A percentile compares a stretch with the other conserved stretches of the same genome.
These are phyloP conservation scores for Tylopilus rubrobrunneus DNA, from an alignment of 768 basidiomycete genomes.

Conservation along the genomic window DNA sequence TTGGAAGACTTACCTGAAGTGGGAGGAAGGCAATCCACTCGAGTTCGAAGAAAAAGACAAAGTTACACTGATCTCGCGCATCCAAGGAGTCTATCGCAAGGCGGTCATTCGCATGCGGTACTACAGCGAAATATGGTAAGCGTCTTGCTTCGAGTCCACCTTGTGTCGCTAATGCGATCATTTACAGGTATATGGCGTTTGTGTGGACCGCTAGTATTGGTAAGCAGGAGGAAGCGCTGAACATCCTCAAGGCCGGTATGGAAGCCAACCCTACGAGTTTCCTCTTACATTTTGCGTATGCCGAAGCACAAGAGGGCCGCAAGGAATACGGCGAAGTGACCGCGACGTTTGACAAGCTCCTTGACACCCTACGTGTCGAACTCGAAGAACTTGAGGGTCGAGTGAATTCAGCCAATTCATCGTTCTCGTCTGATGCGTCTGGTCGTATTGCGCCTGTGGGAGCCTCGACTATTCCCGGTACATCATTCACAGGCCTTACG, in stretches of 20 bases:
- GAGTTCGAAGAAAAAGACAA: constrained; percentile 86
- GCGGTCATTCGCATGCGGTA: constrained; percentile 91
- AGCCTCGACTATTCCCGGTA: constrained; percentile 13
- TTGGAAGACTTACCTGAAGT: constrained; percentile 92
- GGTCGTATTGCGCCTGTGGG: constrained; percentile 25
- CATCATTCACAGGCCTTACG: constrained; percentile 11
- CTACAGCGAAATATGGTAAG: constrained; percentile 90
- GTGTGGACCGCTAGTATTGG: constrained; percentile 73
- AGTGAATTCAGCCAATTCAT: constrained; percentile 35
- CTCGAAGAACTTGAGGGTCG: constrained; percentile 58
- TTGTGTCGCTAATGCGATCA: constrained; percentile 11
- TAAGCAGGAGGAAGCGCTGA: constrained; percentile 76
- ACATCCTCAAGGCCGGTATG: constrained; percentile 79
- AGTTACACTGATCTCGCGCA: constrained; percentile 57
- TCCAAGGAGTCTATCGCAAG: constrained; percentile 83
- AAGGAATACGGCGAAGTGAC: constrained; percentile 70
- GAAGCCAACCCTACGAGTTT: constrained; percentile 88
- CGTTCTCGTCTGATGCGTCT: constrained; percentile 36
- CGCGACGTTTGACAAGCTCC: constrained; percentile 65
- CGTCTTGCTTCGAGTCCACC: constrained; percentile 10
- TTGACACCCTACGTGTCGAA: constrained; percentile 57
- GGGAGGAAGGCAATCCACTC: constrained; percentile 93
- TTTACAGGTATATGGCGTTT: constrained; percentile 83
- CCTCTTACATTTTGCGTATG: constrained; percentile 85
- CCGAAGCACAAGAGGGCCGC: constrained; percentile 64